Percentiles rank a stretch among this genome's conserved stretches.
Conservation (phyloP, 768 basidiomycete species). For the Boletus rex-veris region DNA sequence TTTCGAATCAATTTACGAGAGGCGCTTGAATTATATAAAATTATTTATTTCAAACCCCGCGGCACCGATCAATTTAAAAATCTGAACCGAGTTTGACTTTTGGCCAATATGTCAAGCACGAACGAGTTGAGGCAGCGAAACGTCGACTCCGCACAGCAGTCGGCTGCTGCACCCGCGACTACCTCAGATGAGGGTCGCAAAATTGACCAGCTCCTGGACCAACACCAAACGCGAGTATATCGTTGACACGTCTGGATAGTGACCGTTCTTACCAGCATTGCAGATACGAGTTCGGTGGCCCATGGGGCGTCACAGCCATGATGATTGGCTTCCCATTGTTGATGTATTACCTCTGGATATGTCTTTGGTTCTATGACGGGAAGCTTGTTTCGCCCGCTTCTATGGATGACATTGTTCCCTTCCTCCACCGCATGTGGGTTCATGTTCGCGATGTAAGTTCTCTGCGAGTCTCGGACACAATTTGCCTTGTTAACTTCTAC, state of each 20-base stretch:
- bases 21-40: conserved; percentile 17
- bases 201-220: conserved; percentile 69
- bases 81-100: conserved; percentile 10
- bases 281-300: conserved; percentile 97
- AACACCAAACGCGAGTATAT: conserved; percentile 53
- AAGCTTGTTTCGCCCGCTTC: conserved; percentile 67
- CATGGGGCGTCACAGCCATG: conserved; percentile 85
- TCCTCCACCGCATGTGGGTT: conserved; percentile 78
- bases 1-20: conserved; percentile 7
- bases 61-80: conserved; percentile 9
- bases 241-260: not conserved
- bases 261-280: conserved; percentile 4
- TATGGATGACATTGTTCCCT: conserved; percentile 68
- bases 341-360: conserved; percentile 99
- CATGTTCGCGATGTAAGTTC: conserved; percentile 71
- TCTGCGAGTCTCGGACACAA: not conserved
- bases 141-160: conserved; percentile 8
- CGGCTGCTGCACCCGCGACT: conserved; percentile 22
- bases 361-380: conserved; percentile 94
- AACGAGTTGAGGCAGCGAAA: conserved; percentile 31
- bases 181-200: conserved; percentile 71
- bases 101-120: conserved; percentile 24
- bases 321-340: conserved; percentile 92
- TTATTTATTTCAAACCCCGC: conserved; percentile 3
- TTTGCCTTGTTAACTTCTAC: not conserved